These are phyloP conservation scores for Biancaea sappan DNA, from an alignment of 306 rosid species.

Conservation along the genomic window DNA sequence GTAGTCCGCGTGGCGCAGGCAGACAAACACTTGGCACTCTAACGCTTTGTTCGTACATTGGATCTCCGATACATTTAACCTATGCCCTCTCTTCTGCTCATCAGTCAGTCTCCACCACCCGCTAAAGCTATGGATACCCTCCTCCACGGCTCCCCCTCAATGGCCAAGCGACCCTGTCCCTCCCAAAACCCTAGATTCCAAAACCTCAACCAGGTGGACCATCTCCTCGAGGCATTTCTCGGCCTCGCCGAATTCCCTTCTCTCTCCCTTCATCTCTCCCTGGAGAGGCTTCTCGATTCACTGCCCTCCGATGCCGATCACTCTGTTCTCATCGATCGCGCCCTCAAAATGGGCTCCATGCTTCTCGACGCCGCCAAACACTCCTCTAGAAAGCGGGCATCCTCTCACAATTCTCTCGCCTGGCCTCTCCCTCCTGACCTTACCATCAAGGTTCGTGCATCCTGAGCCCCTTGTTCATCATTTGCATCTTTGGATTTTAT, in stretches of 20 bases:
- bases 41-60: constrained; percentile 4
- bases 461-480: neutral
- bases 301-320: constrained; percentile 60
- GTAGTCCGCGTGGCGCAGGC: constrained; percentile 2
- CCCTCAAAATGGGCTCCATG: constrained; percentile 55
- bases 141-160: constrained; percentile 56
- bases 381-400: constrained; percentile 65
- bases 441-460: constrained; percentile 58
- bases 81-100: neutral
- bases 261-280: constrained; percentile 58
- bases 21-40: constrained; percentile 27
- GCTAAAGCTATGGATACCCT: constrained; percentile 55
- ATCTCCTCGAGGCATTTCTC: constrained; percentile 56
- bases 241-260: constrained; percentile 52
- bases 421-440: constrained; percentile 90
- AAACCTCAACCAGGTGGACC: constrained; percentile 44
- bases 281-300: constrained; percentile 69
- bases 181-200: constrained; percentile 59
- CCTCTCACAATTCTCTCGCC: constrained; percentile 68
- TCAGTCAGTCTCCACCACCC: constrained; percentile 44
- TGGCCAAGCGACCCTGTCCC: constrained; percentile 85
- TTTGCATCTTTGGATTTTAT: neutral
- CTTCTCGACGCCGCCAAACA: constrained; percentile 75
- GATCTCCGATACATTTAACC: neutral
- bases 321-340: constrained; percentile 68